Percentiles rank a stretch among this genome's conserved stretches.
phyloP scores from a whole-genome alignment of 1,284 basidiomycete species.

The Cryptococcus maquisensis region DNA sequence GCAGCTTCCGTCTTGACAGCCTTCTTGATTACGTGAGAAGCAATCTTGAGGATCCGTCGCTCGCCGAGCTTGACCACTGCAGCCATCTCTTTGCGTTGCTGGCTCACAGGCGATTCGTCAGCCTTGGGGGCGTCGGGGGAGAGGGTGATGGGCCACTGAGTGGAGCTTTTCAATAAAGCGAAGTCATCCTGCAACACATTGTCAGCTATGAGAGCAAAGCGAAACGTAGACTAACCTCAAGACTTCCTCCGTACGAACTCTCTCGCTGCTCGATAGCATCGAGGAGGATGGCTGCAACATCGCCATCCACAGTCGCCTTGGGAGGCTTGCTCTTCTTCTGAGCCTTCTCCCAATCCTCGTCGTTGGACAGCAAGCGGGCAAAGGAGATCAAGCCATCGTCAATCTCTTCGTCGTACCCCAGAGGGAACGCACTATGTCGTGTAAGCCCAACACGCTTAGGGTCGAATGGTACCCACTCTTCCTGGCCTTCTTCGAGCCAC shows the following conservation, averaged over 20 bases:
- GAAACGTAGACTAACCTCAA: slow-evolving; percentile 5
- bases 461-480: slow-evolving; percentile 63
- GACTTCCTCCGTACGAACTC: slow-evolving; percentile 3
- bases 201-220: neutral
- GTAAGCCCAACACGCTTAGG: too few species aligned
- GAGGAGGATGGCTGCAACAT: slow-evolving; percentile 48
- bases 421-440: slow-evolving; percentile 55
- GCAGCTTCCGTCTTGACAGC: neutral
- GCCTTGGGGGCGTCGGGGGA: neutral
- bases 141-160: neutral
- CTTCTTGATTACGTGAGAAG: neutral
- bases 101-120: neutral
- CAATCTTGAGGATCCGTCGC: slow-evolving; percentile 6
- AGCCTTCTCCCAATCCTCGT: slow-evolving; percentile 63
- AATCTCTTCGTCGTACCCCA: slow-evolving; percentile 57
- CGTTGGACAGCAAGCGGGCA: slow-evolving; percentile 62
- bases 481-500: slow-evolving; percentile 84
- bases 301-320: slow-evolving; percentile 61
- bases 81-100: neutral
- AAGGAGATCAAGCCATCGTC: slow-evolving; percentile 68
- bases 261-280: slow-evolving; percentile 50
- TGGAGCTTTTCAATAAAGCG: neutral
- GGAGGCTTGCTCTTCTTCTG: slow-evolving; percentile 71
- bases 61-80: slow-evolving; percentile 17
- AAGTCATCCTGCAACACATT: slow-evolving; percentile 4